Evolutionary conservation across 2,329 filamentous ascomycete species (phyloP), one percentile per base, ranked within the genome.

Genomic region (Fonsecaea pugnacius): DNA sequence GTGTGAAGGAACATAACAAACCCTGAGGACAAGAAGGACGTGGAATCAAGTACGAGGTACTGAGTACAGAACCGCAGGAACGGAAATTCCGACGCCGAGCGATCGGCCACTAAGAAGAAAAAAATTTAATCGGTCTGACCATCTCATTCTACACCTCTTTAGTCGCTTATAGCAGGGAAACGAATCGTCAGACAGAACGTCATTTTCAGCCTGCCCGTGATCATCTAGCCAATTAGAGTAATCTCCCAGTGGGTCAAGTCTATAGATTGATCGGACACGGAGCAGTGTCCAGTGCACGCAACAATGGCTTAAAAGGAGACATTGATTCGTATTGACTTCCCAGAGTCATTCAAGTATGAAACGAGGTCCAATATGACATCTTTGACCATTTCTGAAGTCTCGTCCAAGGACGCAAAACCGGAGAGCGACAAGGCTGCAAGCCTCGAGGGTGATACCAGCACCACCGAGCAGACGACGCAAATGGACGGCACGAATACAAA

Each of bases 251-350:
- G 43, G 43, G 27, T 9, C 12, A 1, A 53, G 14, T 27, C 9
- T 8, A 35, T 35, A 30, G 51, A 32, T 18, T n/a, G 2, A 52
- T 53, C 51, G 51, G 51, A 33, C 51, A 53, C 51, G 51, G 51
- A 53, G 51, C 51, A 53, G 6, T 21, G 1, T 24, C 21, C 51
- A 14, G n/a, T 33, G 3, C 27, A 53, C n/a, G 3, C 24, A 27
- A 14, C 8, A 8, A 21, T 9, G 12, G 27, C 6, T 18, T 53
- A 32, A 53, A 53, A n/a, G 27, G 2, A 33, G 9, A 48, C 4
- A 10, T 14, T 12, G 43, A 27, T 9, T 27, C 16, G 24, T 12
- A 10, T 10, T 48, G 21, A 14, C 43, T 24, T 14, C 2, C 10
- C 12, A 24, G 21, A 27, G 9, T 27, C 43, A 27, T 27, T 21